phyloP scores from a whole-genome alignment of 169 alveolate species.

The Plasmodium fragile region DNA sequence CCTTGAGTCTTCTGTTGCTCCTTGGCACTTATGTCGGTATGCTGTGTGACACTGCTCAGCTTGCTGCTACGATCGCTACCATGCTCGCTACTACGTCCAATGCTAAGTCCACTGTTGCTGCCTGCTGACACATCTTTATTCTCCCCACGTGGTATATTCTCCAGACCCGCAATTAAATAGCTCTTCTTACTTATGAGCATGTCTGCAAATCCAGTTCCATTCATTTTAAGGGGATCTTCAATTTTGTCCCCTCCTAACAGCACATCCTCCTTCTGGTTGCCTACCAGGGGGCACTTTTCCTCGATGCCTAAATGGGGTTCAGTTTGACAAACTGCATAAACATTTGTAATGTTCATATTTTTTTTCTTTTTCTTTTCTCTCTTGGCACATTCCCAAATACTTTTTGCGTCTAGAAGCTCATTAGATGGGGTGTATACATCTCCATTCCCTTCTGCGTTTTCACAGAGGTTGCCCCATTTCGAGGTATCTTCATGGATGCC shows the following conservation, averaged over 20 bases:
- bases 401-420: not conserved
- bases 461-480: not conserved
- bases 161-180: conserved; percentile 1
- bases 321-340: not conserved
- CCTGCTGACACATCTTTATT: not conserved
- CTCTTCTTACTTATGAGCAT: not conserved
- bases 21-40: not conserved
- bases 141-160: not conserved
- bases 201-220: not conserved
- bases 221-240: not conserved
- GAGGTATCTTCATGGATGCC: not conserved
- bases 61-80: not conserved
- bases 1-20: not conserved
- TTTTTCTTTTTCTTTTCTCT: not conserved
- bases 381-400: not conserved
- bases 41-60: not conserved
- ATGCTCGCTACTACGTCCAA: not conserved
- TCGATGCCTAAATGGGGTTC: not conserved
- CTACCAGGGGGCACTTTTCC: not conserved
- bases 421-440: not conserved
- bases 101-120: not conserved
- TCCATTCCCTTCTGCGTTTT: not conserved
- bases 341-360: not conserved
- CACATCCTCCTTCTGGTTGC: not conserved
- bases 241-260: not conserved